Conservation (phyloP, 2,329 filamentous ascomycete species). For the Aureobasidium musti region DNA sequence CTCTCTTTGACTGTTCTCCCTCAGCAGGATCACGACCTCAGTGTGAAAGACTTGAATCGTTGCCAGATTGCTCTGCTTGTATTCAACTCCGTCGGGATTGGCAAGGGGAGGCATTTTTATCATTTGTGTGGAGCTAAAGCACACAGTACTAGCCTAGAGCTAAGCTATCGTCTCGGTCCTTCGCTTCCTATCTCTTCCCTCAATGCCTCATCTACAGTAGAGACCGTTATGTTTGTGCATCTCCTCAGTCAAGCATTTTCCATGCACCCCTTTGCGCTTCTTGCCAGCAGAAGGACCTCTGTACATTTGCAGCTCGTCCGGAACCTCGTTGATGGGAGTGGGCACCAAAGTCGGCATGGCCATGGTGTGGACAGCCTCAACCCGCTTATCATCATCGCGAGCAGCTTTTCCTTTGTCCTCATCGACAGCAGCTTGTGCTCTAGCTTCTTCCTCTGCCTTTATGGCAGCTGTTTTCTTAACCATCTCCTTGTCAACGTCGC, state of each 20-base stretch:
- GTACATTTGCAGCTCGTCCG: not conserved
- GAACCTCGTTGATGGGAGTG: slow-evolving; percentile 3
- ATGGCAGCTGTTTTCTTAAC: not conserved
- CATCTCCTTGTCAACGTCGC: not conserved
- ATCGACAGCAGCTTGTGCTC: not conserved
- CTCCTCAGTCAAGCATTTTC: not conserved
- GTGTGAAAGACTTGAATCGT: not conserved
- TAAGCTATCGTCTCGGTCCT: not conserved
- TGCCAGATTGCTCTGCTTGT: too few relatives aligned
- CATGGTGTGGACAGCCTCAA: not conserved
- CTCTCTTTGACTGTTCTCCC: too few relatives aligned
- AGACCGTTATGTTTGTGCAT: not conserved
- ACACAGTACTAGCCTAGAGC: not conserved
- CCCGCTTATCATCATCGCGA: not conserved
- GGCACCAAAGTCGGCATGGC: slow-evolving; percentile 4
- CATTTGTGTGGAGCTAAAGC: not conserved
- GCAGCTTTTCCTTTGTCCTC: not conserved
- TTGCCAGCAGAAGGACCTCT: slow-evolving; percentile 15
- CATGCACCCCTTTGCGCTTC: slow-evolving; percentile 10
- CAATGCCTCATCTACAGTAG: not conserved
- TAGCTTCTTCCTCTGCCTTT: slow-evolving; percentile 3
- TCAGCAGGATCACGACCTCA: not conserved
- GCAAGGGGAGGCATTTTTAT: not conserved
- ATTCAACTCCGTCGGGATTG: not conserved
- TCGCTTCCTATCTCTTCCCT: not conserved